These are phyloP conservation scores for Phytopythium delawarense DNA, from an alignment of 352 stramenopile species.

Conservation along the genomic window DNA sequence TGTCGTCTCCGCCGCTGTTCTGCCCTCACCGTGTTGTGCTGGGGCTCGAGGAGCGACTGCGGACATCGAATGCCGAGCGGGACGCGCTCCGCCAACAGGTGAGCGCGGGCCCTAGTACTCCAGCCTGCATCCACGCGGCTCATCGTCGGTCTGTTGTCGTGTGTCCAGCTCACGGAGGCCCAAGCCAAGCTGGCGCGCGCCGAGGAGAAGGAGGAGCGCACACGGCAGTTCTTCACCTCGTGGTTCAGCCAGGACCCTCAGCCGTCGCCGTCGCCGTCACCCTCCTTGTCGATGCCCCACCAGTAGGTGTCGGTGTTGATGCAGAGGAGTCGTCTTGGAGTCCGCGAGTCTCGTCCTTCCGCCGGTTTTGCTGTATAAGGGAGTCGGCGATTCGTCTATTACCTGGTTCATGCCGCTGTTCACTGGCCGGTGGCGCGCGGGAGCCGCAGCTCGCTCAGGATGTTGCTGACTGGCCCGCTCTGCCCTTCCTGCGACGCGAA, in stretches of 20 bases:
- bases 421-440: slow-evolving; percentile 3
- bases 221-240: slow-evolving; percentile 37
- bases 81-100: slow-evolving; percentile 32
- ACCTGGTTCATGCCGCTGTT: not conserved
- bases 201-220: slow-evolving; percentile 35
- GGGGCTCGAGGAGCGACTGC: slow-evolving; percentile 37
- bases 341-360: not conserved
- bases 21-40: slow-evolving; percentile 39
- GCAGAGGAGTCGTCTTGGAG: not conserved
- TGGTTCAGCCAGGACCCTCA: slow-evolving; percentile 26
- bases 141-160: not conserved
- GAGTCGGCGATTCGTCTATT: not conserved
- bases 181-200: slow-evolving; percentile 25
- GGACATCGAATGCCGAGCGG: slow-evolving; percentile 32
- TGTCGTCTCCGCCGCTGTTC: slow-evolving; percentile 22
- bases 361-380: not conserved
- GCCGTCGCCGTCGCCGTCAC: not conserved
- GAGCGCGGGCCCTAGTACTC: slow-evolving; percentile 1
- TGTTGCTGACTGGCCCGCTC: slow-evolving; percentile 68
- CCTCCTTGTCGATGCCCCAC: not conserved
- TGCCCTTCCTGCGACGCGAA: slow-evolving; percentile 74
- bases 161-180: slow-evolving; percentile 24
- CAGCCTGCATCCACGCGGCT: not conserved
- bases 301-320: not conserved
- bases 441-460: slow-evolving; percentile 61